Evolutionary conservation across 192 early-diverging fungal species (phyloP).

Genomic region (Coemansia sp.): DNA sequence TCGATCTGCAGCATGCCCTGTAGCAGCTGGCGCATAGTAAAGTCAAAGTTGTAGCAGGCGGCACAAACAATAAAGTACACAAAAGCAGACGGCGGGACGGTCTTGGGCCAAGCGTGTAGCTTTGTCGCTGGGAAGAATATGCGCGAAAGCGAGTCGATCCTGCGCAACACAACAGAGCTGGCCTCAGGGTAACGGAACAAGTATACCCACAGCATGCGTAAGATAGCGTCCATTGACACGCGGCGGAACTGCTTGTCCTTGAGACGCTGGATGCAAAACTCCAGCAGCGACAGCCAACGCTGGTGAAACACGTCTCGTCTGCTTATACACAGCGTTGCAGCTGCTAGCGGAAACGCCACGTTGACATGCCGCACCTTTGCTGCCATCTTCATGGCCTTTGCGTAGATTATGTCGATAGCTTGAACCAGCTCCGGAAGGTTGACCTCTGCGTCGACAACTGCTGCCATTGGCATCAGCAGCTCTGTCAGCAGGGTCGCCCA

Average conservation of each 20-base stretch:
- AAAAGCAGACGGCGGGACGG: slow-evolving; percentile 47
- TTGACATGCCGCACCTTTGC: slow-evolving; percentile 78
- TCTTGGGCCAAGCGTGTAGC: slow-evolving; percentile 55
- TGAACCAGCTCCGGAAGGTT: slow-evolving; percentile 93
- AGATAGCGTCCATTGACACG: slow-evolving; percentile 75
- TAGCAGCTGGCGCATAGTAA: slow-evolving; percentile 43
- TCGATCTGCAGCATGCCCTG: slow-evolving; percentile 51
- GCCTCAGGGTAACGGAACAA: slow-evolving; percentile 86
- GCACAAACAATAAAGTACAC: slow-evolving; percentile 53
- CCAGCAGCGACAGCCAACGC: slow-evolving; percentile 71
- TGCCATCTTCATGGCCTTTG: slow-evolving; percentile 88
- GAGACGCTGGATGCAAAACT: slow-evolving; percentile 67
- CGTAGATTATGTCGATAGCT: slow-evolving; percentile 87
- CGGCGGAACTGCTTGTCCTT: slow-evolving; percentile 74
- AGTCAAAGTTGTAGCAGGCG: slow-evolving; percentile 56
- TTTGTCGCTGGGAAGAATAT: slow-evolving; percentile 57
- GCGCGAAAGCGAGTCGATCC: slow-evolving; percentile 53
- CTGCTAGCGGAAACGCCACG: slow-evolving; percentile 81
- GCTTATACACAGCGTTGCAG: slow-evolving; percentile 89
- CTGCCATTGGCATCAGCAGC: slow-evolving; percentile 87
- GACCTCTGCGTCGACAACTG: slow-evolving; percentile 88
- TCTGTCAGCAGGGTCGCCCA: slow-evolving; percentile 90
- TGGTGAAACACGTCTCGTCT: slow-evolving; percentile 84
- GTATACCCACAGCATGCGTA: slow-evolving; percentile 90
- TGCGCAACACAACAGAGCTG: slow-evolving; percentile 41